phyloP scores from a whole-genome alignment of 345 rosid species.

The Eucalyptus marginata region DNA sequence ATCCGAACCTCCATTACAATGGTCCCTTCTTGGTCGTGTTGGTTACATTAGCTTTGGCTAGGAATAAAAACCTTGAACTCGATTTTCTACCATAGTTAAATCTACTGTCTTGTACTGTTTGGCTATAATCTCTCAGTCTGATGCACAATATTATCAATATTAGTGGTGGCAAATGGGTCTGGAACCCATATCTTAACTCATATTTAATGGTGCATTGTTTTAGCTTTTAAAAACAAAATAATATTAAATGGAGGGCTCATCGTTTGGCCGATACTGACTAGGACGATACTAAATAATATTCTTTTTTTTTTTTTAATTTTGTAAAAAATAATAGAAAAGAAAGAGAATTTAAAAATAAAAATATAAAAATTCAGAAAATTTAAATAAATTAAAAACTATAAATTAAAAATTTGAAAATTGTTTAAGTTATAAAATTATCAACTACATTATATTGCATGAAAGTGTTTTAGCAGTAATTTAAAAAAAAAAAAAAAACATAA shows the following conservation, averaged over 20 bases:
- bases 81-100: not conserved
- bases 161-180: not conserved
- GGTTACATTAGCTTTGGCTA: not conserved
- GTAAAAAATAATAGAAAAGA: too few relatives aligned
- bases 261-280: fast-evolving
- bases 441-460: not conserved
- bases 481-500: too few relatives aligned
- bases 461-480: not conserved
- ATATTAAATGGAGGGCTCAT: too few relatives aligned
- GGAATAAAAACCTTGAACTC: not conserved
- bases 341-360: too few relatives aligned
- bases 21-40: not conserved
- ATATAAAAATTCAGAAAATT: too few relatives aligned
- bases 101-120: not conserved
- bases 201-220: not conserved
- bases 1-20: not conserved
- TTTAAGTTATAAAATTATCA: too few relatives aligned
- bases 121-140: not conserved
- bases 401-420: too few relatives aligned
- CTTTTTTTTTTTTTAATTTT: too few relatives aligned
- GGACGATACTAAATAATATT: not conserved
- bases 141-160: too few relatives aligned
- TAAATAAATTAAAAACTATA: too few relatives aligned
- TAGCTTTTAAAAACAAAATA: not conserved
- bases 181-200: not conserved